Evolutionary conservation across 495 filamentous ascomycete species (phyloP), one percentile per base, ranked within the genome.

Genomic region (Penicillium malachiteum): DNA sequence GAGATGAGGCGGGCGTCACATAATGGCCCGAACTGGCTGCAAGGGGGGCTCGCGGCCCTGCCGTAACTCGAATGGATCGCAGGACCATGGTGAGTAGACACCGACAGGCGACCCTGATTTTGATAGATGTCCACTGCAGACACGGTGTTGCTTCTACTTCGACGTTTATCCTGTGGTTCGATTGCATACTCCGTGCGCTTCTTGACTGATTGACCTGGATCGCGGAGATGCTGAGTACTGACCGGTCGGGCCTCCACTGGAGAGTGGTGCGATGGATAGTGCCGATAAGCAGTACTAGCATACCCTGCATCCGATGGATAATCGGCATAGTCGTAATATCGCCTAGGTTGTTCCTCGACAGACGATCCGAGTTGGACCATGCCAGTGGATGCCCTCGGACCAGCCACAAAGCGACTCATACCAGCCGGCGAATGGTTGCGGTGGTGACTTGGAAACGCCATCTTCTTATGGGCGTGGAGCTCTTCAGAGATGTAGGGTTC

Each of bases 361-460:
- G 69, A 69, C 0, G 75, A 69, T 43, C 55, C 67, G 17, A 74
- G 60, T 48, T 70, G 63, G 35, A 80, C 67, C 34, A 68, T 78
- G 26, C 76, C 77, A n/a, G 77, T 80, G 12, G 77, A 80, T 14
- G 77, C 73, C 17, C 77, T 70, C 67, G 77, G 71, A 44, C 78
- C 75, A 17, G 64, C 55, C 55, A 74, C 37, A 50, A 56, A 47
- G 30, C 61, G 48, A 31, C 73, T 69, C 37, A 66, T 64, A 49
- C 63, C 65, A 18, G 58, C 59, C 8, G 76, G 74, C 30, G 77
- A 78, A 11, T 69, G 45, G 34, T 34, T 58, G 9, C 65, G 65
- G 35, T 66, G 47, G 46, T 62, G 49, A 33, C 21, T 59, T 30
- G 63, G 60, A 43, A 47, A 57, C 11, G 49, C 37, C 63, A 66